Evolutionary conservation across 2,329 filamentous ascomycete genomes (phyloP), one percentile per base, ranked within the genome.

Genomic region (Neonectria magnoliae): DNA sequence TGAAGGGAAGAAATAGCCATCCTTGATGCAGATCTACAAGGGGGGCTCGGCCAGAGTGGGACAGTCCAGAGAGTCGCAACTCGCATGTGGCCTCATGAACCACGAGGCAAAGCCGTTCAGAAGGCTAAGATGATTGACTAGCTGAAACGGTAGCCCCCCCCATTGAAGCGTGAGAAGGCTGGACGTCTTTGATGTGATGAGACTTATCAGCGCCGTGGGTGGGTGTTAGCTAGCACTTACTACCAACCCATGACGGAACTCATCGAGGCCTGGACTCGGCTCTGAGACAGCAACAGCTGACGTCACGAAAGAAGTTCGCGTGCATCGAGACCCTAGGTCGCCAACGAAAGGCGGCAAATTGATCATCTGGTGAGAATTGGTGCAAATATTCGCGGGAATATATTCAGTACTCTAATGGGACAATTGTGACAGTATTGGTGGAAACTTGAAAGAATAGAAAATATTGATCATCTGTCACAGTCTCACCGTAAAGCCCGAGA

Each of bases 1-100:
- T 59, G 22, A 53, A 36, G 57, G 29, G 29, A 3, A 59, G 41
- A 60, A 53, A 36, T 41, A 47, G 10, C 33, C 38, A 64, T 56
- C 61, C 61, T 51, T 64, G 61, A 31, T 54, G 61, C 42, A 58
- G 61, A 64, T 64, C 61, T 25, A 54, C 61, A 64, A 42, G 60
- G 61, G 60, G 60, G 55, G 55, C 47, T 54, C 38, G 48, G 45
- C 6, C 38, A 20, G 5, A 27, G 22, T 7, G n/a, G 29, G 27
- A 33, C 29, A 44, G 22, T 44, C 38, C n/a, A 13, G 5, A 16
- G 14, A 16, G 36, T 38, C 9, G 29, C 29, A 29, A 29, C 29
- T 29, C 33, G 33, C 33, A 20, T 25, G 18, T 25, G 18, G 13
- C 33, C 33, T 38, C 18, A 54, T 58, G 60, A 63, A 58, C 54